phyloP scores from a whole-genome alignment of 2,329 filamentous ascomycete species.

The Parasarocladium wereldwijsianum region DNA sequence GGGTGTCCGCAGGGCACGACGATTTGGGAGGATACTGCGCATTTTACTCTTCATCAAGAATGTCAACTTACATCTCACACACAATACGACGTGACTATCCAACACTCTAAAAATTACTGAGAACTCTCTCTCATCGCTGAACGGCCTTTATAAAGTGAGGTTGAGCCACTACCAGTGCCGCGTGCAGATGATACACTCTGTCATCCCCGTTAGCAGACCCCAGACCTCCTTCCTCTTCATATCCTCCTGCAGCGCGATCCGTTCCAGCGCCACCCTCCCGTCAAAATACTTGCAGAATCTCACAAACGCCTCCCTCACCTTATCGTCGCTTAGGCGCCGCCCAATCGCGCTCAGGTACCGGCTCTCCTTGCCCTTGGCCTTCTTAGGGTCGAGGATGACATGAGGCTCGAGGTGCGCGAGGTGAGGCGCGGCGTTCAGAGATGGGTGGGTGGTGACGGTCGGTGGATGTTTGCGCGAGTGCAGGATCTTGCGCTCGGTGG shows the following conservation, averaged over 20 bases:
- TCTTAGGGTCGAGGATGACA: conserved; percentile 64
- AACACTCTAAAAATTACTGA: too few species aligned
- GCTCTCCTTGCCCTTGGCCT: conserved; percentile 64
- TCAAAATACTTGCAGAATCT: conserved; percentile 76
- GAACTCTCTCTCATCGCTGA: too few species aligned
- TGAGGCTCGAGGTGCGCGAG: conserved; percentile 44
- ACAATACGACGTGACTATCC: too few species aligned
- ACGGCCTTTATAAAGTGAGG: too few species aligned
- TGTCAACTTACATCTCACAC: too few species aligned
- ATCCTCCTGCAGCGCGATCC: conserved; percentile 71
- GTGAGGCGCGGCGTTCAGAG: conserved; percentile 40
- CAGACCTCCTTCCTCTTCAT: conserved; percentile 76
- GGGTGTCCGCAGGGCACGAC: too few species aligned
- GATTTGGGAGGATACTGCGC: too few species aligned
- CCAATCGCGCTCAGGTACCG: conserved; percentile 52
- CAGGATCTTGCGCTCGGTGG: conserved; percentile 39
- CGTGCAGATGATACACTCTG: conserved; percentile 51
- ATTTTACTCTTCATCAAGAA: too few species aligned
- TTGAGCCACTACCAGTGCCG: conserved; percentile 55
- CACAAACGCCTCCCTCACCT: conserved; percentile 54
- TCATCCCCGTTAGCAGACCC: conserved; percentile 47
- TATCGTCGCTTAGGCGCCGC: conserved; percentile 36
- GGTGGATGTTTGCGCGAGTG: conserved; percentile 37
- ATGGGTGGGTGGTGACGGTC: conserved; percentile 36
- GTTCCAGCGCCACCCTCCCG: conserved; percentile 69